These are phyloP conservation scores for Leucogyrophana mollusca DNA, from an alignment of 768 basidiomycete genomes.

Conservation along the genomic window DNA sequence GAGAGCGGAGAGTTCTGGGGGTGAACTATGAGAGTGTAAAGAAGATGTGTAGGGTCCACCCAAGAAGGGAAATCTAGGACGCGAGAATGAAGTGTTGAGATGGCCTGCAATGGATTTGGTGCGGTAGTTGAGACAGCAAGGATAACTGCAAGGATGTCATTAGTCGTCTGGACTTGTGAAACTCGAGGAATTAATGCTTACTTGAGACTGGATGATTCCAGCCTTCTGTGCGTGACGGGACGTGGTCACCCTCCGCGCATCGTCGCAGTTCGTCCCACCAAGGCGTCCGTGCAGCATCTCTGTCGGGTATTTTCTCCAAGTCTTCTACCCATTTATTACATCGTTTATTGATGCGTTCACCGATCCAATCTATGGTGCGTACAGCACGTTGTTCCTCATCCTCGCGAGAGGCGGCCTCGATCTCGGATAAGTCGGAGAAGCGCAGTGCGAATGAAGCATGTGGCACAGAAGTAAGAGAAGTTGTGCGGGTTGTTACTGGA, in stretches of 20 bases:
- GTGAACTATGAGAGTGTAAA: constrained; percentile 78
- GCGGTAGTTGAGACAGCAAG: constrained; percentile 80
- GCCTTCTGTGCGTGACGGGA: constrained; percentile 68
- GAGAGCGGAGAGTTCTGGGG: constrained; percentile 66
- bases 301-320: constrained; percentile 46
- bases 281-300: constrained; percentile 50
- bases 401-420: constrained; percentile 73
- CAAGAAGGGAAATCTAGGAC: constrained; percentile 69
- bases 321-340: constrained; percentile 73
- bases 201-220: constrained; percentile 88
- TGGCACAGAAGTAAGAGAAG: constrained; percentile 63
- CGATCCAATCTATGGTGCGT: constrained; percentile 85
- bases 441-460: constrained; percentile 73
- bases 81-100: constrained; percentile 72
- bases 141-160: constrained; percentile 52
- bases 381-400: constrained; percentile 77
- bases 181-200: constrained; percentile 36
- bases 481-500: constrained; percentile 80
- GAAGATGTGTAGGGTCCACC: constrained; percentile 72
- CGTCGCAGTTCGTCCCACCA: constrained; percentile 88
- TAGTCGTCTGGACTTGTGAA: constrained; percentile 9
- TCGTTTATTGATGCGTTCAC: constrained; percentile 62
- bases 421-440: constrained; percentile 73
- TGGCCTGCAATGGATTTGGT: constrained; percentile 77
- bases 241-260: constrained; percentile 75